Conservation (phyloP, 305 asterid species). For the Fraxinus dipetala region DNA sequence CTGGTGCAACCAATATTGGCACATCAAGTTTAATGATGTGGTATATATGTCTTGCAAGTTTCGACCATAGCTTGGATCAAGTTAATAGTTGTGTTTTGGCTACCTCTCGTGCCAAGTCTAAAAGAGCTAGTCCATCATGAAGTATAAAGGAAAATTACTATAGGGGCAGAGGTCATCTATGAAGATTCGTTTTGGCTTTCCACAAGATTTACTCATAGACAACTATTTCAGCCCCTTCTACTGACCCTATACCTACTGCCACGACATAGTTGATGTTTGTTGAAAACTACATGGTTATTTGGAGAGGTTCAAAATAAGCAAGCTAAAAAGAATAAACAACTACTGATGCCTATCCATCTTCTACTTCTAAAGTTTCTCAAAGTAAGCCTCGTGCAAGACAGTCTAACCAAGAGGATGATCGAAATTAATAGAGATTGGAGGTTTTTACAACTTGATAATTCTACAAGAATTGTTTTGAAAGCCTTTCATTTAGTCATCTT, state of each 20-base stretch:
- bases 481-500: background rate
- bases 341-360: background rate
- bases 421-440: background rate
- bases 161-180: background rate
- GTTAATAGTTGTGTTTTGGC: background rate
- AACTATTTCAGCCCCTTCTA: background rate
- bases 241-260: background rate
- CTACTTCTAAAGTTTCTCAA: background rate
- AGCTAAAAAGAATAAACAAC: background rate
- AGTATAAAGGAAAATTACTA: background rate
- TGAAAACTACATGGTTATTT: background rate
- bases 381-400: background rate
- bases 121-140: background rate
- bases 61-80: background rate
- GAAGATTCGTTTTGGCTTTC: background rate
- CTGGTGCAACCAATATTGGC: background rate
- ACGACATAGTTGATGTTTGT: background rate
- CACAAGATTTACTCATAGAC: background rate
- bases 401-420: background rate
- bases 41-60: background rate
- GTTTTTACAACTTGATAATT: background rate
- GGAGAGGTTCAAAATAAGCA: background rate
- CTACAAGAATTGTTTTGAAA: background rate
- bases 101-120: background rate
- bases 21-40: too few relatives aligned